Percentiles rank a stretch among this genome's conserved stretches.
Evolutionary conservation across 176 grass and related monocot species (phyloP).

Genomic region (Eleusine indica): DNA sequence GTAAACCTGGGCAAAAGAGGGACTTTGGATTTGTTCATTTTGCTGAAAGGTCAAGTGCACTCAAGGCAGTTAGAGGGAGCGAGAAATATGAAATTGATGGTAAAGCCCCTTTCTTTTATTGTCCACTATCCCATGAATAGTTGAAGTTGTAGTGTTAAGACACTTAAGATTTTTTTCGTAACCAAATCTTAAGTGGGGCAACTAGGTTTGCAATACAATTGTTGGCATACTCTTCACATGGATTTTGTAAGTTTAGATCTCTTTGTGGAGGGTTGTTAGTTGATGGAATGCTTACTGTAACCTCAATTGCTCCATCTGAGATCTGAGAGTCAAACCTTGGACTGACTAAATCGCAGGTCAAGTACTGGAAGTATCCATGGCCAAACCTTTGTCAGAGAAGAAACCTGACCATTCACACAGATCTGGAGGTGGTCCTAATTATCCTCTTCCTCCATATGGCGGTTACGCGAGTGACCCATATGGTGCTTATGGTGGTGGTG

Average conservation of each 20-base stretch:
- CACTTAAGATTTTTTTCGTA: background rate
- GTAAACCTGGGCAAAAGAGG: constrained; percentile 85
- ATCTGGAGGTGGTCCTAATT: constrained; percentile 56
- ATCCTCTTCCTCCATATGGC: constrained; percentile 62
- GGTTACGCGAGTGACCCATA: constrained; percentile 85
- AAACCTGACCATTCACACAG: constrained; percentile 67
- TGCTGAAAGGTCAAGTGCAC: constrained; percentile 85
- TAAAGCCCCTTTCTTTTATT: constrained; percentile 39
- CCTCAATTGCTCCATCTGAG: background rate
- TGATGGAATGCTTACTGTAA: background rate
- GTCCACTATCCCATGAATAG: background rate
- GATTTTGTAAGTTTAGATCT: constrained; percentile 16
- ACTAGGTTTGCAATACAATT: background rate
- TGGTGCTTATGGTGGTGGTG: constrained; percentile 73
- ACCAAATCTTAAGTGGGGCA: background rate
- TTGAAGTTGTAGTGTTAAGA: background rate
- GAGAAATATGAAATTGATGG: constrained; percentile 96
- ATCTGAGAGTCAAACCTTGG: background rate
- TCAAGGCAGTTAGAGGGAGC: constrained; percentile 85
- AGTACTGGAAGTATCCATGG: constrained; percentile 82
- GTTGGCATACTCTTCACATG: background rate
- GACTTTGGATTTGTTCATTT: constrained; percentile 99
- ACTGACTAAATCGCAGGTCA: constrained; percentile 59
- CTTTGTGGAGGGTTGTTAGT: background rate
- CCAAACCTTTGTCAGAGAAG: constrained; percentile 90